These are phyloP conservation scores for Zasmidium cellare DNA, from an alignment of 2,329 filamentous ascomycete genomes.

Conservation along the genomic window DNA sequence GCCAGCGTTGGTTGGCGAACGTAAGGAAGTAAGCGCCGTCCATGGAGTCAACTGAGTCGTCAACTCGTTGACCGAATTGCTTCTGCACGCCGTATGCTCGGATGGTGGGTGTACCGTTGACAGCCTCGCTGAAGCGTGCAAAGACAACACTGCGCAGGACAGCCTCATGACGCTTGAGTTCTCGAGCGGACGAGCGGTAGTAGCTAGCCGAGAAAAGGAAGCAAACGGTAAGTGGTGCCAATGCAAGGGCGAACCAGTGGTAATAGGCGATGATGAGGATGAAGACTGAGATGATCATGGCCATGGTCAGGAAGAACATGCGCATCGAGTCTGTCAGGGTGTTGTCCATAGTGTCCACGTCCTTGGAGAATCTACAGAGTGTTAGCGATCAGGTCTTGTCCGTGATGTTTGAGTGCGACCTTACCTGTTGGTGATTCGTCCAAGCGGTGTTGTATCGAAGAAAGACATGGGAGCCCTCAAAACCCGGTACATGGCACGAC, in stretches of 20 bases:
- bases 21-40: slow-evolving; percentile 92
- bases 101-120: slow-evolving; percentile 81
- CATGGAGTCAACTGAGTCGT: slow-evolving; percentile 81
- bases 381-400: background rate
- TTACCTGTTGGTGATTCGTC: slow-evolving; percentile 84
- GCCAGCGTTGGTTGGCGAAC: slow-evolving; percentile 93
- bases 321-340: slow-evolving; percentile 83
- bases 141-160: slow-evolving; percentile 86
- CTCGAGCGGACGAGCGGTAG: slow-evolving; percentile 86
- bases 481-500: slow-evolving; percentile 74
- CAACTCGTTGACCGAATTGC: slow-evolving; percentile 70
- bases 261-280: slow-evolving; percentile 93
- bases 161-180: slow-evolving; percentile 92
- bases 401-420: background rate
- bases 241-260: slow-evolving; percentile 76
- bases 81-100: slow-evolving; percentile 82
- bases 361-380: slow-evolving; percentile 74
- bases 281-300: slow-evolving; percentile 80
- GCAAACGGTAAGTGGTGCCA: slow-evolving; percentile 68
- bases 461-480: slow-evolving; percentile 76
- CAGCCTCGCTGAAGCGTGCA: slow-evolving; percentile 85
- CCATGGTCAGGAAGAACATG: slow-evolving; percentile 86
- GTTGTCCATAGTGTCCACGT: slow-evolving; percentile 94
- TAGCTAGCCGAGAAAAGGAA: slow-evolving; percentile 84
- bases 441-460: slow-evolving; percentile 94